Percentiles rank a stretch among this genome's conserved stretches.
Evolutionary conservation across 2,329 filamentous ascomycete genomes (phyloP).

Genomic region (Lachnellula arida): DNA sequence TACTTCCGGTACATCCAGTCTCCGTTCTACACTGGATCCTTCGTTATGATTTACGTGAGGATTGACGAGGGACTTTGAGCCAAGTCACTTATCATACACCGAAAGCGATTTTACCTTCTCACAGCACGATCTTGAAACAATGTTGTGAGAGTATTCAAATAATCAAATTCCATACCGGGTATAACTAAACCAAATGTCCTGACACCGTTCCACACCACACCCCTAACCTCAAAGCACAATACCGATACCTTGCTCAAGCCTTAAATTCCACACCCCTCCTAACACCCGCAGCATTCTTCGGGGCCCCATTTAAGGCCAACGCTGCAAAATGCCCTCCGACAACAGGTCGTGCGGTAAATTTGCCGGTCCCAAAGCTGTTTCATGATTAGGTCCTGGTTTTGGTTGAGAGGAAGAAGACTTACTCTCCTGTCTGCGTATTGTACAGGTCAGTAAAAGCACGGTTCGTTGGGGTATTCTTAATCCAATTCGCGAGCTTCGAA

Average conservation of each 20-base stretch:
- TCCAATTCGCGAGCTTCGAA: conserved; percentile 65
- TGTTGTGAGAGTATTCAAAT: too few species aligned
- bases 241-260: neutral
- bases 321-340: conserved; percentile 77
- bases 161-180: too few species aligned
- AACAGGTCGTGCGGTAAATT: conserved; percentile 74
- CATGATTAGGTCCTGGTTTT: neutral
- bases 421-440: conserved; percentile 65
- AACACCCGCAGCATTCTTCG: neutral
- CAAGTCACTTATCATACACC: too few species aligned
- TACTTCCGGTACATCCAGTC: too few species aligned
- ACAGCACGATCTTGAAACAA: too few species aligned
- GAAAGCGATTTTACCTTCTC: too few species aligned
- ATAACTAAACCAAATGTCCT: too few species aligned
- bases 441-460: conserved; percentile 74
- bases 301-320: conserved; percentile 44
- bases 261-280: neutral
- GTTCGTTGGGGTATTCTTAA: conserved; percentile 68
- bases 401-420: conserved; percentile 33
- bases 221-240: neutral
- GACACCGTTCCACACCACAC: neutral
- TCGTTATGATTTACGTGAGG: too few species aligned
- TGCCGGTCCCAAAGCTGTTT: conserved; percentile 13
- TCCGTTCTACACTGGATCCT: too few species aligned
- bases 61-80: too few species aligned